Percentiles rank a stretch among this genome's conserved stretches.
phyloP scores from a whole-genome alignment of 2,329 filamentous ascomycete genomes.

The Coleophoma eucalyptorum region DNA sequence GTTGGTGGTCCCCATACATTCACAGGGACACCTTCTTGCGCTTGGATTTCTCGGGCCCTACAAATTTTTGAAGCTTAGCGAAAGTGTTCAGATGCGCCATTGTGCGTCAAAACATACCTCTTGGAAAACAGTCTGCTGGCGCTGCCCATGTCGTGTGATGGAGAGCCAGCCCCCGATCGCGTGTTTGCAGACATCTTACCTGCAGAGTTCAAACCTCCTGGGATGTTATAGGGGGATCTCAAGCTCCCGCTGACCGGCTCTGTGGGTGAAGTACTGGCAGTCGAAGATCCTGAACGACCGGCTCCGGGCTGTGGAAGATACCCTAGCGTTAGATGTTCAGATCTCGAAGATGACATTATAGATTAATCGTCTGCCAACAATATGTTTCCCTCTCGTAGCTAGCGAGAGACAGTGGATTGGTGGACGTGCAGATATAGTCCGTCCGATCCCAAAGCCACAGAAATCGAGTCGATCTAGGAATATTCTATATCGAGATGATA shows the following conservation, averaged over 20 bases:
- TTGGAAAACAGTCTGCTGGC: conserved; percentile 78
- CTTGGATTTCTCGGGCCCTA: conserved; percentile 94
- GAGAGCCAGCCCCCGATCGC: conserved; percentile 89
- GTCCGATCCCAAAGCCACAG: not conserved
- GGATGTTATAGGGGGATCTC: conserved; percentile 70
- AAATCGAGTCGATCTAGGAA: not conserved
- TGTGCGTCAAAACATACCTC: conserved; percentile 57
- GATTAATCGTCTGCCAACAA: conserved; percentile 47
- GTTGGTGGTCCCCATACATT: conserved; percentile 92
- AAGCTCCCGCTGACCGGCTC: conserved; percentile 64
- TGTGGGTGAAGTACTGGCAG: conserved; percentile 74
- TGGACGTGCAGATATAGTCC: conserved; percentile 18
- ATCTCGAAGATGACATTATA: conserved; percentile 90
- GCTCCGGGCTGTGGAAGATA: conserved; percentile 51
- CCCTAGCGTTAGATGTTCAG: conserved; percentile 82
- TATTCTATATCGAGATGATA: too few species aligned
- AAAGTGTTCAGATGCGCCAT: not conserved
- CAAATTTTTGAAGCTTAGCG: conserved; percentile 11
- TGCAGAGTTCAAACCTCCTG: conserved; percentile 56
- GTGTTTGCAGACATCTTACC: conserved; percentile 56
- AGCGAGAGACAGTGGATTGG: conserved; percentile 21
- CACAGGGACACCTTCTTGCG: conserved; percentile 79
- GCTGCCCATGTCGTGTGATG: conserved; percentile 77
- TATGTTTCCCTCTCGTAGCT: conserved; percentile 17
- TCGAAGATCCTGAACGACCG: conserved; percentile 66